Conservation (phyloP, 805 yeast species). For the Martiniozyma abietophila region DNA sequence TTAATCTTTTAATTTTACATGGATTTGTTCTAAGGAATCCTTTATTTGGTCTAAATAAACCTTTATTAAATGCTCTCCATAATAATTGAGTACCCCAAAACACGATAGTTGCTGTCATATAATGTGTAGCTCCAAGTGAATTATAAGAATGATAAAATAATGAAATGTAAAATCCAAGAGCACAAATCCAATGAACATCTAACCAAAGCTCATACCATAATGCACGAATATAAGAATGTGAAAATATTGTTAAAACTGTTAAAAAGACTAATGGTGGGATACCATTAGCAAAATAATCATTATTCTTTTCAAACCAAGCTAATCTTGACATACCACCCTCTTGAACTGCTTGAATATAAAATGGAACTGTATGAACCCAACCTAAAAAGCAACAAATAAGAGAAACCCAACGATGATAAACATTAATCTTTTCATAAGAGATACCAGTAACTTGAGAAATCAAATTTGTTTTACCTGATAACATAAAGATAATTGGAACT, state of each 20-base stretch:
- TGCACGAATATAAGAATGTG: constrained; percentile 33
- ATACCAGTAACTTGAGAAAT: constrained; percentile 42
- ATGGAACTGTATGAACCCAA: constrained; percentile 43
- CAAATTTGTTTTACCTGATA: constrained; percentile 46
- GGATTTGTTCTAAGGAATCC: constrained; percentile 25
- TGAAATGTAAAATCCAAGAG: constrained; percentile 38
- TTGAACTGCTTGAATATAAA: constrained; percentile 31
- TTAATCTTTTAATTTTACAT: constrained; percentile 20
- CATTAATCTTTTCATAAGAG: constrained; percentile 45
- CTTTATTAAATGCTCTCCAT: constrained; percentile 37
- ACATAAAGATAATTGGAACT: constrained; percentile 39
- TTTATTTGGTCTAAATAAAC: constrained; percentile 35
- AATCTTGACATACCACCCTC: constrained; percentile 41
- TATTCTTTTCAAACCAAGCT: constrained; percentile 16
- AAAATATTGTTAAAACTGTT: constrained; percentile 33
- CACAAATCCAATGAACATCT: constrained; percentile 46
- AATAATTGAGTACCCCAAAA: constrained; percentile 42
- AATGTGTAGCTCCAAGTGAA: constrained; percentile 29
- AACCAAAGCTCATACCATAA: constrained; percentile 38
- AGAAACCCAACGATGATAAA: constrained; percentile 41
- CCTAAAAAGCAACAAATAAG: constrained; percentile 34
- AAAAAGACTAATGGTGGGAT: constrained; percentile 40
- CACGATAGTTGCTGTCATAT: constrained; percentile 41
- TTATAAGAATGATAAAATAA: constrained; percentile 36
- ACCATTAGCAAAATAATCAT: constrained; percentile 30